phyloP scores from a whole-genome alignment of 2,329 filamentous ascomycete genomes.

The Ophiocordyceps unilateralis region DNA sequence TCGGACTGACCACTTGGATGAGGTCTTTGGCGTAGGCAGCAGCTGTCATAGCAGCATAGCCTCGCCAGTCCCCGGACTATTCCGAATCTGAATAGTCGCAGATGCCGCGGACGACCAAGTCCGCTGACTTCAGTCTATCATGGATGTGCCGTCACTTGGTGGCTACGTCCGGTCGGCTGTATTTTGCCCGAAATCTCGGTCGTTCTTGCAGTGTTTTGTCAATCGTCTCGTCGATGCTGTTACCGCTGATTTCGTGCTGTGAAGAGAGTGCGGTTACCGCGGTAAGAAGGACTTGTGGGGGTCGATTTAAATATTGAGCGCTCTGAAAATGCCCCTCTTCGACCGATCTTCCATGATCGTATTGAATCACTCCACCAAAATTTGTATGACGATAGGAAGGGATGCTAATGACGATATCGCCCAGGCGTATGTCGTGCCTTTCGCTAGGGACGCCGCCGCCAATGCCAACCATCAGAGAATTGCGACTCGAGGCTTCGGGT shows the following conservation, averaged over 20 bases:
- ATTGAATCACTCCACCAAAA: constrained; percentile 7
- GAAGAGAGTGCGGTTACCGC: neutral
- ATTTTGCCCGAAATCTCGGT: neutral
- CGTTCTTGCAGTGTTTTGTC: neutral
- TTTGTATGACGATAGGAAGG: neutral
- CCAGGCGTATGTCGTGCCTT: constrained; percentile 14
- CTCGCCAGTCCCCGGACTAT: constrained; percentile 13
- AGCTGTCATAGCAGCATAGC: constrained; percentile 11
- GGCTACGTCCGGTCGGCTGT: neutral
- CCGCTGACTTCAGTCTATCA: neutral
- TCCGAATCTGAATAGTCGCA: constrained; percentile 17
- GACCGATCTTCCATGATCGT: constrained; percentile 7
- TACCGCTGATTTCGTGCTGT: neutral
- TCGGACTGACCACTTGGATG: neutral
- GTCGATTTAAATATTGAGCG: constrained; percentile 4
- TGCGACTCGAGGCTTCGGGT: no score
- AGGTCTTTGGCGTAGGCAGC: constrained; percentile 11
- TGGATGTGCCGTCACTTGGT: neutral
- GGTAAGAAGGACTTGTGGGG: constrained; percentile 1
- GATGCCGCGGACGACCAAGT: constrained; percentile 14
- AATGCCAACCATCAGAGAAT: constrained; percentile 3
- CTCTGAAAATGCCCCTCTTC: constrained; percentile 3
- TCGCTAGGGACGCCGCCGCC: constrained; percentile 15
- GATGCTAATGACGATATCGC: constrained; percentile 8
- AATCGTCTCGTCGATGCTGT: neutral